These are phyloP conservation scores for Syzygium malaccense DNA, from an alignment of 441 rosid genomes.

Conservation along the genomic window DNA sequence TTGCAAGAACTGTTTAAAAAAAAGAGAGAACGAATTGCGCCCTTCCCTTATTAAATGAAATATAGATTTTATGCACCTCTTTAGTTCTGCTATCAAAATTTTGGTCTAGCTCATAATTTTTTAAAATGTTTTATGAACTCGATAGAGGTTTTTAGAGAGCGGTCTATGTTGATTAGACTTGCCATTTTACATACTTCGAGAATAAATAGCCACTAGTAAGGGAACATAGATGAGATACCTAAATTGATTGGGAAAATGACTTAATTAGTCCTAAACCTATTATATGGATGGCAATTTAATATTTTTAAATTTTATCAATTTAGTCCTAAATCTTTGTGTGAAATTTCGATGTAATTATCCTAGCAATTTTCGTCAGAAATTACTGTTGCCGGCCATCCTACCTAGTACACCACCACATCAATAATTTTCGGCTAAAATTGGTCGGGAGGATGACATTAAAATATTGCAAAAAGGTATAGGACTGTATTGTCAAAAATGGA, in stretches of 20 bases:
- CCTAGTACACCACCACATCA: rapidly evolving
- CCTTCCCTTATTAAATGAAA: background rate
- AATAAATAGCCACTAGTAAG: background rate
- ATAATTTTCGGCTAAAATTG: rapidly evolving
- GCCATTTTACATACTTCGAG: background rate
- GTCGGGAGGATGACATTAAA: rapidly evolving
- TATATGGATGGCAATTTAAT: background rate
- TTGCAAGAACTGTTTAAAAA: background rate
- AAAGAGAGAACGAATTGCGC: background rate
- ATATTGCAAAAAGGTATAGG: background rate
- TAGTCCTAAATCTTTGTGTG: rapidly evolving
- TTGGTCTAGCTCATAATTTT: background rate
- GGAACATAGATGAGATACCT: background rate
- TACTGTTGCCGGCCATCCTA: rapidly evolving
- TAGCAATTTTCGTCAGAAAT: rapidly evolving
- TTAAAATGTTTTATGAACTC: background rate
- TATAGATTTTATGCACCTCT: background rate
- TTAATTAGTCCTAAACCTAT: background rate
- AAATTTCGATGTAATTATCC: background rate
- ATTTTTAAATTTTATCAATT: background rate
- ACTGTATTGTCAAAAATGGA: background rate
- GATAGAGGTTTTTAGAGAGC: background rate
- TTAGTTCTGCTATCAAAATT: background rate
- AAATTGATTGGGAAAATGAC: background rate
- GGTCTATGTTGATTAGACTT: background rate